Percentiles rank a stretch among this genome's conserved stretches.
These are phyloP conservation scores for Euphorbia lathyris DNA, from an alignment of 345 rosid species.

Conservation along the genomic window DNA sequence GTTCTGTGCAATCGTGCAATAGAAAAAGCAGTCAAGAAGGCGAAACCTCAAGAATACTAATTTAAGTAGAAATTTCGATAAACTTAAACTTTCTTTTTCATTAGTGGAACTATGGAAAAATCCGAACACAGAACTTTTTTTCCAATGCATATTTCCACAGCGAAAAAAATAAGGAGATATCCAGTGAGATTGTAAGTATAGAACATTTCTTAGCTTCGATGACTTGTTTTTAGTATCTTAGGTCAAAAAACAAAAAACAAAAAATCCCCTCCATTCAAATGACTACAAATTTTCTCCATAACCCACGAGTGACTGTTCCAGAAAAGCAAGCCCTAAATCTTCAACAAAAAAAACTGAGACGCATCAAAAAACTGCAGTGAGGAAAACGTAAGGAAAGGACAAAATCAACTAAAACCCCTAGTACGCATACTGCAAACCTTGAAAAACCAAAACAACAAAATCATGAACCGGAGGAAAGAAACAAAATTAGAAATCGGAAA, in stretches of 20 bases:
- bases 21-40: not conserved
- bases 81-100: too few relatives aligned
- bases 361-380: not conserved
- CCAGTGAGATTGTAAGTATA: not conserved
- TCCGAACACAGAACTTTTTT: too few relatives aligned
- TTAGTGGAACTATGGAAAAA: too few relatives aligned
- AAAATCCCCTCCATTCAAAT: not conserved
- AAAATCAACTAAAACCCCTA: not conserved
- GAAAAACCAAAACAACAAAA: not conserved
- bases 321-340: constrained; percentile 1
- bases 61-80: too few relatives aligned
- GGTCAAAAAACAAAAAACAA: not conserved
- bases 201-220: not conserved
- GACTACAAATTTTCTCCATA: not conserved
- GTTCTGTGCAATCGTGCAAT: not conserved
- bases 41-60: not conserved
- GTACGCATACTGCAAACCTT: not conserved
- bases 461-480: not conserved
- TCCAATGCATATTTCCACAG: not conserved
- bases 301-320: not conserved
- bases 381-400: not conserved
- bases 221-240: not conserved
- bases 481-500: not conserved
- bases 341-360: not conserved
- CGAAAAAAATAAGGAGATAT: not conserved